Base-by-base conservation (phyloP, 2,329 filamentous ascomycete species). In the Passalora sequoiae region DNA sequence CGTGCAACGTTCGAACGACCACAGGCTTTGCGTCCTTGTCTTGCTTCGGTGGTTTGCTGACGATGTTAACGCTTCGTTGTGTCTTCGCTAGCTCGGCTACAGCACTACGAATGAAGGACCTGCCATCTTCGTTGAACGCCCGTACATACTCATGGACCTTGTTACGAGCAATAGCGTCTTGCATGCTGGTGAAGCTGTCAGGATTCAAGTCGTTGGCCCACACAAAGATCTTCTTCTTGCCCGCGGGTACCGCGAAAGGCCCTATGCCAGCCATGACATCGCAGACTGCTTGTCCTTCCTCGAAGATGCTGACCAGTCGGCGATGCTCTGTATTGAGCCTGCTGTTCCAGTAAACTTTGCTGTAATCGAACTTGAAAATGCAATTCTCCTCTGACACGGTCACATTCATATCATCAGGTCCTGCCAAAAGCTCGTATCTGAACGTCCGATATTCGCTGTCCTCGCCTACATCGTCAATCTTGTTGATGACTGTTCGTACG, bases 261-360 rank as follows among this genome's bases (percentile, higher is more conserved):
- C 92, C 92, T 38, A 98, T 89, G 31, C 92, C 92, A 1, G 89
- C 91, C 91, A 97, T 98, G 53, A 96, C 84, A 66, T 98, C 92
- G 69, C 84, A 92, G 1, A 97, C 86, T 3, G 89, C 89, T 60
- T 97, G 86, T 28, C 92, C 89, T 5, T 84, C 80, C 43, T 79
- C 70, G 71, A 97, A 96, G 42, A 83, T 69, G 40, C 76, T 71
- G 46, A 91, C 80, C 12, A 97, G 72, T 3, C 92, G 77, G 52
- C 83, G 80, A 67, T 98, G 92, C 67, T 98, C 92, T 1, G 81
- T 86, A 59, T 94, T 84, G 10, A 98, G 78, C 55, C 91, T 82
- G 59, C 82, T 89, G 68, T 98, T 98, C 91, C 91, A 98, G 73
- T 98, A 98, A 3, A 98, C 92, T 57, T 94, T 94, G 50, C 85